Evolutionary conservation across 305 asterid species (phyloP).

Genomic region (Salvia sclarea): DNA sequence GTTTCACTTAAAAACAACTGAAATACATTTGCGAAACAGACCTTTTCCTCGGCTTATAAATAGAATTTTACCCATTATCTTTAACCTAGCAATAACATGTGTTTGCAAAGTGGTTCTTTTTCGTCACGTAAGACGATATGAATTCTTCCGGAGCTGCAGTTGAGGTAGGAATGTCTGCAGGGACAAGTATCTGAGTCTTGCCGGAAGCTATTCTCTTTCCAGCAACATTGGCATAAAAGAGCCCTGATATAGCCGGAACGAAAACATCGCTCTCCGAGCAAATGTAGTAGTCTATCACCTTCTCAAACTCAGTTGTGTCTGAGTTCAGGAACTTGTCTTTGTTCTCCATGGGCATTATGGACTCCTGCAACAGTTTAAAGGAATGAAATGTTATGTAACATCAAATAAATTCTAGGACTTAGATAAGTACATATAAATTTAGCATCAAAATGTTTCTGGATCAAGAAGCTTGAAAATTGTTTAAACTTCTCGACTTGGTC

Average conservation of each 20-base stretch:
- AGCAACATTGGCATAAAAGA: conserved; percentile 94
- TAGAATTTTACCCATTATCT: conserved; percentile 16
- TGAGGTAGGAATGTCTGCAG: conserved; percentile 57
- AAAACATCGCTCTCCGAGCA: conserved; percentile 88
- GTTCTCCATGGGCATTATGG: conserved; percentile 63
- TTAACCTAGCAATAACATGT: conserved; percentile 85
- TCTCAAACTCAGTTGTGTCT: conserved; percentile 45
- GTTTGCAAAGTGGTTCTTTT: conserved; percentile 87
- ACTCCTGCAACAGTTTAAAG: conserved; percentile 41
- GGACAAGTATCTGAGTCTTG: conserved; percentile 82
- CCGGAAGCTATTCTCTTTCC: conserved; percentile 89
- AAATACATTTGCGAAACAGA: conserved; percentile 26
- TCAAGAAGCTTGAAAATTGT: conserved; percentile 2
- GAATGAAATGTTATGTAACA: conserved; percentile 6
- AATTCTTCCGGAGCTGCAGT: conserved; percentile 67
- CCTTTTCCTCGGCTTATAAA: conserved; percentile 30
- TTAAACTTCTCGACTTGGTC: not conserved
- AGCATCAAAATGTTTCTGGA: not conserved
- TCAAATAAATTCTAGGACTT: not conserved
- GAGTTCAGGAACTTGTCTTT: conserved; percentile 55
- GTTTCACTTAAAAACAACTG: conserved; percentile 22
- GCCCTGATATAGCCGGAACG: conserved; percentile 93
- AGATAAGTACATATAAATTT: not conserved
- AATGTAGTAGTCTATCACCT: conserved; percentile 78
- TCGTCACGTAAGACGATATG: conserved; percentile 73